Conservation (phyloP, 805 yeast genomes). For the Wickerhamomyces chaumierensis region DNA sequence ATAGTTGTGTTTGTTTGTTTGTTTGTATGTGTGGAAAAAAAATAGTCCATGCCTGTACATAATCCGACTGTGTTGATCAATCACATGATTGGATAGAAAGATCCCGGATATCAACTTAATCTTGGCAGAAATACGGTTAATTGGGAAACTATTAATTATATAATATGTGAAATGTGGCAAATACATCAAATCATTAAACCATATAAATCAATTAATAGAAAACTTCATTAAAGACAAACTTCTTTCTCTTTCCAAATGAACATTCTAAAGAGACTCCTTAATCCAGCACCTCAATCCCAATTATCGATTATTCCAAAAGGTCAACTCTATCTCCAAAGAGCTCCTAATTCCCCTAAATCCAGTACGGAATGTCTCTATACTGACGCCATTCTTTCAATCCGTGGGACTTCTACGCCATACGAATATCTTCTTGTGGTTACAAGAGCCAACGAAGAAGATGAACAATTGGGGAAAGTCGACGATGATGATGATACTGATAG, state of each 20-base stretch:
- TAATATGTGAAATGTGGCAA: not conserved
- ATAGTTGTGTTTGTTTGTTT: too few species aligned
- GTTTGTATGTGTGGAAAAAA: too few species aligned
- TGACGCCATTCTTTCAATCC: constrained; percentile 66
- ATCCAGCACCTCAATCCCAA: constrained; percentile 44
- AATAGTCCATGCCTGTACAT: too few species aligned
- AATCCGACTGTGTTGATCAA: too few species aligned
- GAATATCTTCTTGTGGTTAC: constrained; percentile 63
- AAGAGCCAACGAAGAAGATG: constrained; percentile 60
- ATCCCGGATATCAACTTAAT: too few species aligned
- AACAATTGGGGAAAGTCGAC: constrained; percentile 35
- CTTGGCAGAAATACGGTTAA: too few species aligned
- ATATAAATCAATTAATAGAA: too few species aligned
- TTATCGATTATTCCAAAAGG: constrained; percentile 69
- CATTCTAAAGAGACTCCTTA: constrained; percentile 54
- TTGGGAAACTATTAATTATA: too few species aligned
- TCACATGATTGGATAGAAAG: too few species aligned
- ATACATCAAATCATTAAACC: too few species aligned
- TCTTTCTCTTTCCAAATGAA: too few species aligned
- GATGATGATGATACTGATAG: constrained; percentile 26
- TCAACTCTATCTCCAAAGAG: constrained; percentile 59
- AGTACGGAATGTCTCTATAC: constrained; percentile 73
- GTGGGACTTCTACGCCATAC: constrained; percentile 54
- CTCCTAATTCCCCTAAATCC: constrained; percentile 77
- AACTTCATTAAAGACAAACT: too few species aligned